Conservation (phyloP, 352 stramenopile species). For the Globisporangium spiculum region DNA sequence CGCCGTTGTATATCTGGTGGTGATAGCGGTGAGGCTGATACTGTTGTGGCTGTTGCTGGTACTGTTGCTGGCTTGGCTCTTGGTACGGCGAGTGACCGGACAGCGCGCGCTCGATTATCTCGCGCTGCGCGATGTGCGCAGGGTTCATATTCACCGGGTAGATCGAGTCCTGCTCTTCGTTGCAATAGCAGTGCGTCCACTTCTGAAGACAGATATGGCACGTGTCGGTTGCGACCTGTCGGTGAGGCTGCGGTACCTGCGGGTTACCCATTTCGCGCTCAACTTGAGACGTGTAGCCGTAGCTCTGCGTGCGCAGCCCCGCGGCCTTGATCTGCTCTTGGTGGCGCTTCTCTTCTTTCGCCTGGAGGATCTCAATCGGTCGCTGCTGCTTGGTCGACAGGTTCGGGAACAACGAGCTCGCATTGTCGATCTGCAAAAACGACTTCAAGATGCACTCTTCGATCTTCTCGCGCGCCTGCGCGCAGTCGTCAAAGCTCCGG, state of each 20-base stretch:
- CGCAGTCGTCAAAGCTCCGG: slow-evolving; percentile 64
- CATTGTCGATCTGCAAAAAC: slow-evolving; percentile 75
- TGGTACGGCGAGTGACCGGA: slow-evolving; percentile 13
- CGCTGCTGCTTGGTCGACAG: slow-evolving; percentile 49
- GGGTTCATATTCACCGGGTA: slow-evolving; percentile 38
- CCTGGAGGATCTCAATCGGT: slow-evolving; percentile 58
- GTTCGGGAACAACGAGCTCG: slow-evolving; percentile 46
- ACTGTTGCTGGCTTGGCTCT: slow-evolving; percentile 4
- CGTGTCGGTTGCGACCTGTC: slow-evolving; percentile 62
- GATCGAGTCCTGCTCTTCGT: slow-evolving; percentile 72
- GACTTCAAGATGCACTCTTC: slow-evolving; percentile 68
- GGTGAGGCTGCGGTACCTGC: slow-evolving; percentile 30
- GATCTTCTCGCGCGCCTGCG: slow-evolving; percentile 63
- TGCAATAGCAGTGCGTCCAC: slow-evolving; percentile 88
- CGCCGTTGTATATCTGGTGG: slow-evolving; percentile 9
- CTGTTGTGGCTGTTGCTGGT: slow-evolving; percentile 9
- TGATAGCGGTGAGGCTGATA: not conserved
- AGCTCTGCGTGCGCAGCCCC: slow-evolving; percentile 49
- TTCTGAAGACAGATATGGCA: slow-evolving; percentile 78
- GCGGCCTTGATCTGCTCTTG: slow-evolving; percentile 64
- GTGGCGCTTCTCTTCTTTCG: slow-evolving; percentile 69
- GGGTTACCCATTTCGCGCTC: slow-evolving; percentile 35
- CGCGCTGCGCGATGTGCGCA: slow-evolving; percentile 14
- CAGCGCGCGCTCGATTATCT: slow-evolving; percentile 17
- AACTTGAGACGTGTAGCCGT: slow-evolving; percentile 33